phyloP scores from a whole-genome alignment of 371 early-diverging fungal species.

The Lichtheimia ramosa region DNA sequence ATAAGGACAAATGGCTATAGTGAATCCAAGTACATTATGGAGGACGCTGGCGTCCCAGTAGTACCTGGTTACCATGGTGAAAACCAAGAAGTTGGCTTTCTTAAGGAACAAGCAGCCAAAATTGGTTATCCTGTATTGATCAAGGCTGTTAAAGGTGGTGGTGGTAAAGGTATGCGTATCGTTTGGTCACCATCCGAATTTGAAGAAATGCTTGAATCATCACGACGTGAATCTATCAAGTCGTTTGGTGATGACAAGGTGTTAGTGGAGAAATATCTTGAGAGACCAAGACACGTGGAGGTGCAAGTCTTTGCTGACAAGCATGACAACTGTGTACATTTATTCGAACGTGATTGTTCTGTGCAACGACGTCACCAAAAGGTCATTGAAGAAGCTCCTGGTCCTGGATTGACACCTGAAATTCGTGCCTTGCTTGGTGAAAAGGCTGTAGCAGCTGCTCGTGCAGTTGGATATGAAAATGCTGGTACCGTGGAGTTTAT shows the following conservation, averaged over 20 bases:
- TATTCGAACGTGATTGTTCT: constrained; percentile 97
- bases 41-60: constrained; percentile 84
- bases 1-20: constrained; percentile 27
- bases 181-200: constrained; percentile 79
- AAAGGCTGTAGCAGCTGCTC: constrained; percentile 92
- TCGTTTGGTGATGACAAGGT: constrained; percentile 92
- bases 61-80: constrained; percentile 96
- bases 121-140: constrained; percentile 95
- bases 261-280: constrained; percentile 89
- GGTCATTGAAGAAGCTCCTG: constrained; percentile 87
- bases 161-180: constrained; percentile 93
- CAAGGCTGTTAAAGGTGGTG: constrained; percentile 96
- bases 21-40: constrained; percentile 91
- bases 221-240: constrained; percentile 84
- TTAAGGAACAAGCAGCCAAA: constrained; percentile 75
- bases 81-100: constrained; percentile 76
- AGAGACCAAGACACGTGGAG: constrained; percentile 91
- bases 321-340: constrained; percentile 83
- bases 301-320: constrained; percentile 96
- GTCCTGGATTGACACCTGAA: constrained; percentile 73
- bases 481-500: constrained; percentile 99
- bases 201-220: constrained; percentile 81
- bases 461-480: constrained; percentile 88
- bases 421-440: constrained; percentile 79
- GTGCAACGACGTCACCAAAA: constrained; percentile 98